Evolutionary conservation across 805 yeast species (phyloP), one percentile per base, ranked within the genome.

Genomic region (Saccharomycopsis sp.): DNA sequence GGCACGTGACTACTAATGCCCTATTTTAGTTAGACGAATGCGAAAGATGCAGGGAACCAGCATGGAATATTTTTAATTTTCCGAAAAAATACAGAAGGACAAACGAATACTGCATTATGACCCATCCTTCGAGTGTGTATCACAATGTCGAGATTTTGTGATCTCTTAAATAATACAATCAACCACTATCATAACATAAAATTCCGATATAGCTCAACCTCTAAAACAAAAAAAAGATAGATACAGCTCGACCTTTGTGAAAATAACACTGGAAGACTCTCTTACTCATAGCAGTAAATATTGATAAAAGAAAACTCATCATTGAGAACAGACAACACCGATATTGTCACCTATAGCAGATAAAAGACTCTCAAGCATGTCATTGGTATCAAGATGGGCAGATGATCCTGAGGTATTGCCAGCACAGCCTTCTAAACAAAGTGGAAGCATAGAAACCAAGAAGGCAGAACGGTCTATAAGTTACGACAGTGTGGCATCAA

Each of bases 321-420:
- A n/a, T n/a, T n/a, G n/a, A n/a, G n/a, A n/a, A n/a, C n/a, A n/a
- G n/a, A n/a, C n/a, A n/a, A n/a, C n/a, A n/a, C n/a, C n/a, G n/a
- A n/a, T n/a, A n/a, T n/a, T n/a, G n/a, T n/a, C n/a, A n/a, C n/a
- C n/a, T n/a, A 29, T 5, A 7, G 37, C 12, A 5, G 12, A 29
- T 5, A 29, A 12, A 29, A 29, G 5, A 29, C 5, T 29, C 5
- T 12, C 37, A 29, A 52, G 8, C 16, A 52, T 52, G 55, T 46
- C 50, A 12, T 52, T 52, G 29, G 50, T 37, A n/a, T 52, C 55
- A 21, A 52, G 41, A 40, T 52, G 55, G 55, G 55, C 55, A 34
- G 24, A 44, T 8, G 54, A 51, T n/a, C 20, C 18, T 16, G 55
- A 52, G 21, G 18, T 18, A 4, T 5, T 44, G 21, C 20, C 16